A percentile compares a stretch with the other conserved stretches of the same genome.
These are phyloP conservation scores for Zopfia rhizophila DNA, from an alignment of 2,329 filamentous ascomycete genomes.

Conservation along the genomic window DNA sequence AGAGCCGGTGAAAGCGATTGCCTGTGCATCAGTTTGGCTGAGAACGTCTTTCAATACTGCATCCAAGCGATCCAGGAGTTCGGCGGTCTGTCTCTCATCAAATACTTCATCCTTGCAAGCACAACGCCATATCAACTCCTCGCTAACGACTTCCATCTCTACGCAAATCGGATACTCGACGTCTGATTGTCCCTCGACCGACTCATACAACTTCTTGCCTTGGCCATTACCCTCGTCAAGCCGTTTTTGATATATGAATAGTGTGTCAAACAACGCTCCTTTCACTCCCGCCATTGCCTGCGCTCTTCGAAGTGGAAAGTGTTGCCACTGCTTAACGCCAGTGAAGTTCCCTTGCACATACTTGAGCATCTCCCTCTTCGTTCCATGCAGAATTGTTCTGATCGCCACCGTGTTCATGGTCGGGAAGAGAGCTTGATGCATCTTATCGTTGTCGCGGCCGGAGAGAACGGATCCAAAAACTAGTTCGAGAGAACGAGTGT, in stretches of 20 bases:
- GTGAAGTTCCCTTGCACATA: slow-evolving; percentile 78
- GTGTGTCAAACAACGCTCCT: slow-evolving; percentile 68
- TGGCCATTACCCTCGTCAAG: slow-evolving; percentile 44
- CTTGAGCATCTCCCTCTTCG: slow-evolving; percentile 69
- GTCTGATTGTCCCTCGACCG: slow-evolving; percentile 70
- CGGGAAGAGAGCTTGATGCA: slow-evolving; percentile 78
- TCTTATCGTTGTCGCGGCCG: slow-evolving; percentile 79
- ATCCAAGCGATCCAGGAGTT: slow-evolving; percentile 70
- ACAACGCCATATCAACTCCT: slow-evolving; percentile 73
- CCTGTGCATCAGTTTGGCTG: slow-evolving; percentile 56
- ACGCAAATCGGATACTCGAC: slow-evolving; percentile 86
- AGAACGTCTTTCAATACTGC: slow-evolving; percentile 68
- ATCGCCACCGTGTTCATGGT: slow-evolving; percentile 92
- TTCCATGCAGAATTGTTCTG: slow-evolving; percentile 77
- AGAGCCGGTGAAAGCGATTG: slow-evolving; percentile 64
- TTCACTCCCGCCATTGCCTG: slow-evolving; percentile 62
- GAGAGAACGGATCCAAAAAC: slow-evolving; percentile 85
- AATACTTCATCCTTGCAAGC: slow-evolving; percentile 72
- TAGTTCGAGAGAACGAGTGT: slow-evolving; percentile 74
- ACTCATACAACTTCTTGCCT: slow-evolving; percentile 64
- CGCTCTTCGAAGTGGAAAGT: slow-evolving; percentile 79
- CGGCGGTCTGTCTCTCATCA: slow-evolving; percentile 56
- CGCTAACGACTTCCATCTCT: slow-evolving; percentile 74
- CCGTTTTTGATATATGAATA: slow-evolving; percentile 74
- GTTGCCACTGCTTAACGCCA: slow-evolving; percentile 75